These are phyloP conservation scores for Sclerotinia sclerotiorum DNA, from an alignment of 2,329 filamentous ascomycete genomes.

Conservation along the genomic window DNA sequence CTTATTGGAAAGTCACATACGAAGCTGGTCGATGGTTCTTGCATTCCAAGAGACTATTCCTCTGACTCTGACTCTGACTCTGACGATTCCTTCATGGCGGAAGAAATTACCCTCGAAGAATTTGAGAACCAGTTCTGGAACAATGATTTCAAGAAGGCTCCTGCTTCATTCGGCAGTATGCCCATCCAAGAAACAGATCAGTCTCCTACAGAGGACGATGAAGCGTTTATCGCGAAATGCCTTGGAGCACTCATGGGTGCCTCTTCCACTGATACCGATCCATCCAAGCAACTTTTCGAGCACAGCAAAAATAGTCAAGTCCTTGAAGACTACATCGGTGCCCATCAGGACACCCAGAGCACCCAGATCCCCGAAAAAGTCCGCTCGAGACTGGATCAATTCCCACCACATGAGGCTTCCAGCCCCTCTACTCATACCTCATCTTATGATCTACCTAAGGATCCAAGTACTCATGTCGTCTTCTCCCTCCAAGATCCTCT, in stretches of 20 bases:
- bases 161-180: not conserved
- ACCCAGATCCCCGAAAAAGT: not conserved
- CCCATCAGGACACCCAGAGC: not conserved
- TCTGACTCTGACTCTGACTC: slow-evolving; percentile 7
- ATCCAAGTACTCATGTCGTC: not conserved
- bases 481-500: slow-evolving; percentile 9
- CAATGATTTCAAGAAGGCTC: not conserved
- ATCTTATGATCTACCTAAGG: not conserved
- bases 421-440: not conserved
- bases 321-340: not conserved
- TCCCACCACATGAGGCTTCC: not conserved
- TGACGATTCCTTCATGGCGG: slow-evolving; percentile 17
- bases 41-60: slow-evolving; percentile 5
- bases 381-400: not conserved
- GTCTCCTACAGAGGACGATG: not conserved
- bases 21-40: slow-evolving; percentile 13
- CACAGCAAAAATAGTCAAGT: not conserved
- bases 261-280: not conserved
- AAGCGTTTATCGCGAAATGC: not conserved
- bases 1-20: slow-evolving; percentile 15
- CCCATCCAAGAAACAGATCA: not conserved
- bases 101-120: slow-evolving; percentile 9
- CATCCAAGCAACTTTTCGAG: not conserved
- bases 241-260: not conserved
- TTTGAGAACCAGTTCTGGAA: slow-evolving; percentile 15